These are phyloP conservation scores for Chaetomium globosum DNA, from an alignment of 2,329 filamentous ascomycete genomes.

Conservation along the genomic window DNA sequence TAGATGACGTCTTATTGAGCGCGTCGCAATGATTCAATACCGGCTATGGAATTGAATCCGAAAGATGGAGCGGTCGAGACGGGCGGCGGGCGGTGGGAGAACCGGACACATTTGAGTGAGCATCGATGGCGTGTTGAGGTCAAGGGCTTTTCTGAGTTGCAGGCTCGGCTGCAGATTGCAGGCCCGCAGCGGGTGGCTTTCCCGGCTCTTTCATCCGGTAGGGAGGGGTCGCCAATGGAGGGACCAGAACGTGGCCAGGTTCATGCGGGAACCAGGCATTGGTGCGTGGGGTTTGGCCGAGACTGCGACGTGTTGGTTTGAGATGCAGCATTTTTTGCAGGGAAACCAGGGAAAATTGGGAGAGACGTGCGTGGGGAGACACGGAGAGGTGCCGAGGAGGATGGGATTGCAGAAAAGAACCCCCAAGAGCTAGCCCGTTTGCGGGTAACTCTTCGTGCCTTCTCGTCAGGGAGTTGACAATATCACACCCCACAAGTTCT, in stretches of 20 bases:
- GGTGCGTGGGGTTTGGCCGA: neutral
- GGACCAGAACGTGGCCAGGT: neutral
- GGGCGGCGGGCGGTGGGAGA: neutral
- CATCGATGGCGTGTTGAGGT: neutral
- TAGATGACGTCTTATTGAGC: no score
- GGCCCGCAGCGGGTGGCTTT: neutral
- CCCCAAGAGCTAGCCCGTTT: no score
- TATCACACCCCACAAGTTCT: no score
- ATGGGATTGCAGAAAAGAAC: no score
- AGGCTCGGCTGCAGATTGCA: neutral
- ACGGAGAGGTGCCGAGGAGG: neutral
- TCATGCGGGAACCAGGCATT: neutral
- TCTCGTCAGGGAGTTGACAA: no score
- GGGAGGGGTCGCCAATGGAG: neutral
- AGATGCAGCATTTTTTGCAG: no score
- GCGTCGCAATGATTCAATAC: neutral
- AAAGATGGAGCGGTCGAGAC: neutral
- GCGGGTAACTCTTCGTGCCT: no score
- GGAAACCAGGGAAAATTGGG: no score
- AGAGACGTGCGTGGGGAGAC: neutral
- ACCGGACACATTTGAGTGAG: neutral
- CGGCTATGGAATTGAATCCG: neutral
- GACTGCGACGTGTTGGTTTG: neutral
- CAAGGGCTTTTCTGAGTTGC: neutral
- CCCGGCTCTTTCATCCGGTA: neutral